These are phyloP conservation scores for Santalum album DNA, from an alignment of 164 flowering plant genomes.

Conservation along the genomic window DNA sequence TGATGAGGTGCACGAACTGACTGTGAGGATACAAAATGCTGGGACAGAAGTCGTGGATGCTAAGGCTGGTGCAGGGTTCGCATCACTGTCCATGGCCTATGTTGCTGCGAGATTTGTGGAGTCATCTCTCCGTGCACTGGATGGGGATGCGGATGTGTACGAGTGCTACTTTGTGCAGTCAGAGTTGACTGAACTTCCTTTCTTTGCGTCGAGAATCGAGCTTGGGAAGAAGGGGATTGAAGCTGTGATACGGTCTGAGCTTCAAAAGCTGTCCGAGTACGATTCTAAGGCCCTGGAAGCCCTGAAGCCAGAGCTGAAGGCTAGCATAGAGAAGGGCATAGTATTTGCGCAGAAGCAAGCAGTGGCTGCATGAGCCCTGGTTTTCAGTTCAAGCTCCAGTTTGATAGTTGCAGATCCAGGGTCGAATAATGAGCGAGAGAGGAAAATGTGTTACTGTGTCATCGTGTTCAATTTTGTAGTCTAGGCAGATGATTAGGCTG, in stretches of 20 bases:
- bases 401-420: neutral
- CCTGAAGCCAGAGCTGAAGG: slow-evolving; percentile 61
- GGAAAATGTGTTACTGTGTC: neutral
- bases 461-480: neutral
- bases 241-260: slow-evolving; percentile 44
- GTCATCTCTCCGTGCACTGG: slow-evolving; percentile 67
- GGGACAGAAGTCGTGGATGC: slow-evolving; percentile 79
- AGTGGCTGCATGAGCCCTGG: slow-evolving; percentile 15
- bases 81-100: slow-evolving; percentile 70
- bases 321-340: slow-evolving; percentile 64
- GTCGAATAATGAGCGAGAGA: neutral
- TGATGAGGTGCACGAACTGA: slow-evolving; percentile 43
- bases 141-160: slow-evolving; percentile 63
- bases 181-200: slow-evolving; percentile 55
- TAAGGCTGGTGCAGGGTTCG: slow-evolving; percentile 72
- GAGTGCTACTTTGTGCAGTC: slow-evolving; percentile 59
- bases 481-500: neutral
- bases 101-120: slow-evolving; percentile 78
- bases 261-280: slow-evolving; percentile 49
- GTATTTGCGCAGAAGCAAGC: slow-evolving; percentile 51
- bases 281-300: slow-evolving; percentile 56
- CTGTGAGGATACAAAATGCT: slow-evolving; percentile 61
- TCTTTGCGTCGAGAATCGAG: slow-evolving; percentile 60
- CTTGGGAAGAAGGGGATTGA: slow-evolving; percentile 60
- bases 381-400: neutral